A percentile compares a stretch with the other conserved stretches of the same genome.
Evolutionary conservation across 2,329 filamentous ascomycete species (phyloP).

Genomic region (Akanthomyces uredinophilus): DNA sequence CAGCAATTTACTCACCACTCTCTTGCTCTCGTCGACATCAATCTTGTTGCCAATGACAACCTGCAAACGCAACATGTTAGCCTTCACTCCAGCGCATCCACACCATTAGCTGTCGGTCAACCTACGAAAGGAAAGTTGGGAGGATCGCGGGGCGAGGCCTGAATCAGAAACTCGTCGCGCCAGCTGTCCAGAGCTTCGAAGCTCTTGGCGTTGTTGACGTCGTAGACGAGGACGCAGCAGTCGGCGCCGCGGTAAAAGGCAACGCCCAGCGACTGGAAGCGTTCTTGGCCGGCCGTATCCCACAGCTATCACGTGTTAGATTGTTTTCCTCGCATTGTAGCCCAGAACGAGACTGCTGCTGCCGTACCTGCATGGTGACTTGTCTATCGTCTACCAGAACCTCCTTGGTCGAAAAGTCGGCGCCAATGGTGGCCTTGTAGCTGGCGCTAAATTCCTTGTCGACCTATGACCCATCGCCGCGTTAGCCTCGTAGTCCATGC

Average conservation of each 20-base stretch:
- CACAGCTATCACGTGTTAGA: conserved; percentile 60
- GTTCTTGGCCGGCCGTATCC: conserved; percentile 96
- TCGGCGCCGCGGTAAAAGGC: conserved; percentile 97
- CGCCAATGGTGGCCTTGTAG: conserved; percentile 99
- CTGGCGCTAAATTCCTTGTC: conserved; percentile 99
- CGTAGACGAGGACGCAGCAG: conserved; percentile 96
- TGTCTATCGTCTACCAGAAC: conserved; percentile 94
- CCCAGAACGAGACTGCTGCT: background rate
- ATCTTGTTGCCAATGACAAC: conserved; percentile 98
- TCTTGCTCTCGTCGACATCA: conserved; percentile 95
- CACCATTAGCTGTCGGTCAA: conserved; percentile 17
- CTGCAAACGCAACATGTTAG: conserved; percentile 40
- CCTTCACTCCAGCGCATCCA: background rate
- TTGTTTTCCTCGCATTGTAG: conserved; percentile 9
- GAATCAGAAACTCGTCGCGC: conserved; percentile 97
- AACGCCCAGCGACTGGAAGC: conserved; percentile 94
- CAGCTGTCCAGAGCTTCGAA: conserved; percentile 98
- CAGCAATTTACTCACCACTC: conserved; percentile 57
- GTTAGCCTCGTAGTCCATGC: background rate
- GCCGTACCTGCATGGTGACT: conserved; percentile 89
- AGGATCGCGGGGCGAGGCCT: conserved; percentile 91
- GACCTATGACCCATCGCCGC: conserved; percentile 56
- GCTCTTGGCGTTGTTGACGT: conserved; percentile 98
- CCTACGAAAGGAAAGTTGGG: conserved; percentile 96
- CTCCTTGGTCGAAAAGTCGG: conserved; percentile 97